Conservation (phyloP, 495 filamentous ascomycete species). For the Penicillium mononematosum region DNA sequence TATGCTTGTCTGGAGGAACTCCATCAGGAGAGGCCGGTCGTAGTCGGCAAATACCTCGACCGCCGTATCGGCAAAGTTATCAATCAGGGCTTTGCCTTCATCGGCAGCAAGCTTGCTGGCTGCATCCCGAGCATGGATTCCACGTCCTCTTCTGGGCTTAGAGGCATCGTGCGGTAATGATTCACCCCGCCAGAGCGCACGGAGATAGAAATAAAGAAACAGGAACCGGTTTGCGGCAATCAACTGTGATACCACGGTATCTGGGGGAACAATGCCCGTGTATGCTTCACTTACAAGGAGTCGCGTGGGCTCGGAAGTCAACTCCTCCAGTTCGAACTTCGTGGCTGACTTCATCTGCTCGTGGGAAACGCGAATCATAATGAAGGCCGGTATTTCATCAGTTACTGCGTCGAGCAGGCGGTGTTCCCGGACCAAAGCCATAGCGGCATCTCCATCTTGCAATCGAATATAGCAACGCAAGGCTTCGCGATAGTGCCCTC, state of each 20-base stretch:
- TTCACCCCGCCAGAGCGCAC: constrained; percentile 77
- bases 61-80: constrained; percentile 80
- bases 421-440: constrained; percentile 78
- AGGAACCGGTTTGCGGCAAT: constrained; percentile 49
- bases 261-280: constrained; percentile 78
- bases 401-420: constrained; percentile 81
- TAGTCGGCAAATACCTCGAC: constrained; percentile 83
- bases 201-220: constrained; percentile 92
- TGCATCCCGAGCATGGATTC: constrained; percentile 39
- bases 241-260: constrained; percentile 75
- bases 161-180: constrained; percentile 43
- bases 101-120: constrained; percentile 49
- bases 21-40: constrained; percentile 74
- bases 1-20: constrained; percentile 80
- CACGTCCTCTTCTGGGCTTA: constrained; percentile 41
- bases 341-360: constrained; percentile 65
- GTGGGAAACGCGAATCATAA: constrained; percentile 78
- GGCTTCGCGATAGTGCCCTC: constrained; percentile 76
- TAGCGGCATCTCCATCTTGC: constrained; percentile 86
- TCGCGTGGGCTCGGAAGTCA: constrained; percentile 75
- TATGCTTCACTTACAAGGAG: constrained; percentile 89
- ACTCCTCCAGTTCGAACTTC: constrained; percentile 67
- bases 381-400: constrained; percentile 85
- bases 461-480: constrained; percentile 83
- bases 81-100: constrained; percentile 74